Base-by-base conservation (phyloP, 2,329 filamentous ascomycete genomes). In the Parascedosporium putredinis region DNA sequence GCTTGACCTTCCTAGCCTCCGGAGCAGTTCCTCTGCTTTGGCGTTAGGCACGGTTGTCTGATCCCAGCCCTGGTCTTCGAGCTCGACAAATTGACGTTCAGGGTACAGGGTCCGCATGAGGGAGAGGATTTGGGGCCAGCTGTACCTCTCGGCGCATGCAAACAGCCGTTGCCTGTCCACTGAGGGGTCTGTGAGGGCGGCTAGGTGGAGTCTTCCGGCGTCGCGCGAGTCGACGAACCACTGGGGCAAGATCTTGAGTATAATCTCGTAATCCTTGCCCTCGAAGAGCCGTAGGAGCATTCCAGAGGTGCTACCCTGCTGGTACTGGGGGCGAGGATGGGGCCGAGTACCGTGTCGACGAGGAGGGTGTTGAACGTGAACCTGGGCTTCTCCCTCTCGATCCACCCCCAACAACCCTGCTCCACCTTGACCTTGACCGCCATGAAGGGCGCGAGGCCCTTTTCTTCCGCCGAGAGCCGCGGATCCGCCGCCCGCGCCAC, bases 211-310 rank as follows among this genome's bases (percentile, higher is more conserved):
- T 16, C 45, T 33, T 7, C 45, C 45, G 9, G 29, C 18, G 27
- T 47, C 45, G 10, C 45, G 45, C 45, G 45, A 22, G 12, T 47
- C 45, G 45, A 47, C 27, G 45, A 47, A 47, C 45, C 45, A 47
- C 27, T 47, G 45, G 20, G 45, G 45, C 4, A 33, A n/a, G n/a
- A 33, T 47, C 25, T 33, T 31, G 12, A 20, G 18, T n/a, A 47
- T 20, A 8, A 47, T 33, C 27, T 47, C 45, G 45, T 47, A 47
- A 22, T 34, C 29, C 45, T 34, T 47, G 6, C 45, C 45, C 45
- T 47, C 45, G 45, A 47, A 47, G 12, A 47, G 45, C 27, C 45
- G 24, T 4, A 47, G 25, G 27, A 47, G 45, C 45, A 47, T 47
- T 4, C 45, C 45, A 12, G 45, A 20, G 6, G 45, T 47, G 27